Evolutionary conservation across 176 grass and related monocot species (phyloP).

Genomic region (Puccinellia tenuiflora): DNA sequence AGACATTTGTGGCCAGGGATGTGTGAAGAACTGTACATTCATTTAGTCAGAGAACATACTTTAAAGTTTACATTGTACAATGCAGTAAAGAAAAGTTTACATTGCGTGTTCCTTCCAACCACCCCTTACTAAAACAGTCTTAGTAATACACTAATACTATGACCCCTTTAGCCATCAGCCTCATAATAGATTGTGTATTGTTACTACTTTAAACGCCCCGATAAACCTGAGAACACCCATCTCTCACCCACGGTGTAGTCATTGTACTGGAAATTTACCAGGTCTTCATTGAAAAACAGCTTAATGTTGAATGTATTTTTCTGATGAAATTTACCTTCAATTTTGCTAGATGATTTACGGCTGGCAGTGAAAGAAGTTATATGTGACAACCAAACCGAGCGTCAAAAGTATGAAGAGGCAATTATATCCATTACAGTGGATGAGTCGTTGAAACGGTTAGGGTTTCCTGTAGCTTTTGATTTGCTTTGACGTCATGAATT

Average conservation of each 20-base stretch:
- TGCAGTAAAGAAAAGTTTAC: neutral
- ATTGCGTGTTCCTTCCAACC: neutral
- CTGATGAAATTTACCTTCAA: neutral
- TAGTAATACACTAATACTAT: neutral
- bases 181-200: neutral
- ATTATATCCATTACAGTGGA: slow-evolving; percentile 85
- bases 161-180: neutral
- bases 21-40: neutral
- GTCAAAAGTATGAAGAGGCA: slow-evolving; percentile 68
- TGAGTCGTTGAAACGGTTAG: slow-evolving; percentile 79
- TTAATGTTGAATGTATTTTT: slow-evolving; percentile 1
- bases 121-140: neutral
- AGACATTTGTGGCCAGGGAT: slow-evolving; percentile 1
- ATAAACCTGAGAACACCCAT: slow-evolving; percentile 1
- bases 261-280: neutral
- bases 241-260: neutral
- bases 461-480: slow-evolving; percentile 6
- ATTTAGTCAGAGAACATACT: neutral
- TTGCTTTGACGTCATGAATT: slow-evolving; percentile 22
- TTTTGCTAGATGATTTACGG: slow-evolving; percentile 63
- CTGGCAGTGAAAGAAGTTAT: slow-evolving; percentile 94
- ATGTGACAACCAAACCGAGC: slow-evolving; percentile 59
- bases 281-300: neutral
- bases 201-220: neutral
- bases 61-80: neutral